Base-by-base conservation (phyloP, 2,329 filamentous ascomycete species). In the Cladosporium sp. region DNA sequence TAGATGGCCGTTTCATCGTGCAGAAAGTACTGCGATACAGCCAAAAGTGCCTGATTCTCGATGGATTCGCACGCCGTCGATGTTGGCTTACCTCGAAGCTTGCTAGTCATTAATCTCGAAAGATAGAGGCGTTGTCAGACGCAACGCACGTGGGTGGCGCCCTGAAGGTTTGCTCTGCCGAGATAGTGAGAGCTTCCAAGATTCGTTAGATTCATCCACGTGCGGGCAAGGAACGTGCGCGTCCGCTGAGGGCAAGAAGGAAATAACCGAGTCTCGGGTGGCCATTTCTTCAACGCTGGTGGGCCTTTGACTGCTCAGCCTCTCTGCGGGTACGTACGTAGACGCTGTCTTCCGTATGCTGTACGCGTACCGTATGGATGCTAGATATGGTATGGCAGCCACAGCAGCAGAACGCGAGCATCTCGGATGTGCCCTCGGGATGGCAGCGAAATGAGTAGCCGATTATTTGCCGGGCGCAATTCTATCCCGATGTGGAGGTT, bases 121-220 rank as follows among this genome's bases (percentile, higher is more conserved):
- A 37, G 20, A 52, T 52, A 37, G n/a, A 39, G 36, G 28, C 20
- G 22, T 52, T 37, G 47, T 52, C 50, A 52, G 50, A 28, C 25
- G 36, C 20, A 28, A 25, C 36, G 22, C 50, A 52, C 50, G 50
- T 52, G 50, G 50, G 50, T 52, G 50, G 50, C 50, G 50, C 50
- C 50, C 37, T 52, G 36, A 40, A 52, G 37, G 50, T 52, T 52
- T 50, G 25, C 30, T 36, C 15, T 25, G 30, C 47, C 25, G 47
- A 50, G 47, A 37, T 50, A 25, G 11, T 34, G 43, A 17, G 43
- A 28, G 22, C 8, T 30, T 28, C 43, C 43, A 30, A 47, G 22
- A 30, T 47, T 30, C 43, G 43, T 12, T 47, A 47, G 25, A 11
- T 20, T 8, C 25, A 6, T 14, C 47, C 47, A 50, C 47, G 47